phyloP scores from a whole-genome alignment of 23 red algal species.

The Gracilaria domingensis region DNA sequence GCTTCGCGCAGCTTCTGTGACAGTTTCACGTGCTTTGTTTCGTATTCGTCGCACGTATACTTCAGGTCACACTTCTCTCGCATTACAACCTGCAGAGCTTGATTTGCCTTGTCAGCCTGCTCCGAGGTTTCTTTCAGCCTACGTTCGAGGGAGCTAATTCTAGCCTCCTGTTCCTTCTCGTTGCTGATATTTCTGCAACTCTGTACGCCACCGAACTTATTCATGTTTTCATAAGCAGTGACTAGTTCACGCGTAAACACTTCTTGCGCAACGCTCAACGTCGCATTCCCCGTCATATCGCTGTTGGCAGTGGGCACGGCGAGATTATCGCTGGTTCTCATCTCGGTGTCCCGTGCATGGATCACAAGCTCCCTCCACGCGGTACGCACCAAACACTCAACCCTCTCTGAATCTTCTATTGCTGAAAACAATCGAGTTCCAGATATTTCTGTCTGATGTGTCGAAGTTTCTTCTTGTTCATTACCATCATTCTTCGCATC shows the following conservation, averaged over 20 bases:
- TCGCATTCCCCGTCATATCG: background rate
- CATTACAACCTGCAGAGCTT: background rate
- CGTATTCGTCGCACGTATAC: background rate
- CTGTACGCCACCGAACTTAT: background rate
- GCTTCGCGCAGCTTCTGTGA: background rate
- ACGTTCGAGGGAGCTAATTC: background rate
- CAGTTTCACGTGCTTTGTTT: background rate
- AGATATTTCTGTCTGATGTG: background rate
- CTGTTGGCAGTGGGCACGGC: background rate
- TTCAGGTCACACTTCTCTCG: background rate
- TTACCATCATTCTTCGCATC: background rate
- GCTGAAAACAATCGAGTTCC: background rate
- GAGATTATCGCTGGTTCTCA: background rate
- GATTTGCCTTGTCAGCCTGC: background rate
- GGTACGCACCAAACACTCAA: background rate
- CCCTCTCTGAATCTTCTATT: background rate
- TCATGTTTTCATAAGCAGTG: background rate
- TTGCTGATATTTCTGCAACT: background rate
- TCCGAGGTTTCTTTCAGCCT: background rate
- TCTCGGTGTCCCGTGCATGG: background rate
- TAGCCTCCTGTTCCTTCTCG: background rate
- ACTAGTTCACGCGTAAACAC: background rate
- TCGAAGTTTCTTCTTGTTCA: background rate
- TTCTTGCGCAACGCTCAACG: background rate
- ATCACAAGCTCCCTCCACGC: background rate